phyloP scores from a whole-genome alignment of 306 rosid species.

The Lablab purpureus region DNA sequence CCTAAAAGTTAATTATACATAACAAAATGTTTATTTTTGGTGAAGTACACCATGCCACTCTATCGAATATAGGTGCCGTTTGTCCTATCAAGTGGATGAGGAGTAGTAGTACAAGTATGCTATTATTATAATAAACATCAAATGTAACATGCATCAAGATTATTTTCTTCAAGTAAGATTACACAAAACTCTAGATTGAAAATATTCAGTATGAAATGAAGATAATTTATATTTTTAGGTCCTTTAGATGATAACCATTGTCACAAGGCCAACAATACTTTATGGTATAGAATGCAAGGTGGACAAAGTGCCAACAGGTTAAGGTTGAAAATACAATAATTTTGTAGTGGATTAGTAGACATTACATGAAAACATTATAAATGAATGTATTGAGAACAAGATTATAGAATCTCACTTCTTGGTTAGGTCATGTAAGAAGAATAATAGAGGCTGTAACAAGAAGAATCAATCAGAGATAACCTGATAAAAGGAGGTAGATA shows the following conservation, averaged over 20 bases:
- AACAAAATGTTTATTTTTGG: neutral
- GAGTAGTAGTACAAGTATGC: neutral
- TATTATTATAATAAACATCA: no score
- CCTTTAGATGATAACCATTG: neutral
- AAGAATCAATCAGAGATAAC: neutral
- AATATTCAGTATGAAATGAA: neutral
- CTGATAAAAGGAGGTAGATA: neutral
- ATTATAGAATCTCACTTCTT: neutral
- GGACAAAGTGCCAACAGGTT: neutral
- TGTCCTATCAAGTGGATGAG: neutral
- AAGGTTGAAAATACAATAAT: neutral
- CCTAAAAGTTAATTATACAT: neutral
- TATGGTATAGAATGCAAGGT: neutral
- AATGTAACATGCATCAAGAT: neutral
- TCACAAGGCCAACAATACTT: neutral
- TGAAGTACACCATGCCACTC: neutral
- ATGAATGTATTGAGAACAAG: neutral
- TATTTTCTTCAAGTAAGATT: neutral
- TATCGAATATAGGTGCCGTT: no score
- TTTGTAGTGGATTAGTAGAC: neutral
- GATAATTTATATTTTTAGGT: neutral
- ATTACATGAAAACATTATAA: neutral
- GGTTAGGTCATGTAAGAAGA: neutral
- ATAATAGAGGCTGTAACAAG: neutral
- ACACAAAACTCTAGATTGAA: neutral